Evolutionary conservation across 768 basidiomycete species (phyloP), one percentile per base, ranked within the genome.

Genomic region (Pleurotus platypus): DNA sequence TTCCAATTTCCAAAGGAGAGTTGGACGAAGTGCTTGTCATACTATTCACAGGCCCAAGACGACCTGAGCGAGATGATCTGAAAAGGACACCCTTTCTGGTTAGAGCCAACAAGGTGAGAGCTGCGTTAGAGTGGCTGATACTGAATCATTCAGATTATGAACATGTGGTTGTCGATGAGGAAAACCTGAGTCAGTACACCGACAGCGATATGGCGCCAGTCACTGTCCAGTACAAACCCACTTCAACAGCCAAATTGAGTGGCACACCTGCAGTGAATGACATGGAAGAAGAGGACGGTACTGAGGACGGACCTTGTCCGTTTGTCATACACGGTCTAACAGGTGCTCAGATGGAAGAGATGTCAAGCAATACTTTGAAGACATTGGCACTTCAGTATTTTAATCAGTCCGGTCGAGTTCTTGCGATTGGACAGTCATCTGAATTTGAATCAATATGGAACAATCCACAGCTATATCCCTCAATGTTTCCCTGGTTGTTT

Each of bases 401-500:
- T 16, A 60, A 67, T 12, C 35, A 47, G 11, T 61, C 57, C 1
- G 68, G 69, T 0, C 64, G 60, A 16, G 55, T 68, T 0, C 58
- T 78, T 1, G 69, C 57, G 0, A 61, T 74, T 2, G 72, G 71
- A 0, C 70, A 71, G 53, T 54, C 58, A 4, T 30, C 40, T 4
- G 38, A 58, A 2, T 62, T 69, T 16, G 61, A 72, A 46, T 67
- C 67, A 4, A 67, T 72, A 13, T 76, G 66, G 35, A 54, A 70
- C 15, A 75, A 77, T 59, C 66, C 68, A 4, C 54, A 62, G 2
- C 54, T 73, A 0, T 75, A 72, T 60, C 73, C 73, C 0, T 61
- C 65, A 13, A 72, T 72, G 70, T 75, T 72, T 62, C 74, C 74
- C 0, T 77, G 75, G 72, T 55, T 76, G 1, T 78, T 72, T 61